Evolutionary conservation across 768 basidiomycete genomes (phyloP).

Genomic region (Boletus rubescentipes): DNA sequence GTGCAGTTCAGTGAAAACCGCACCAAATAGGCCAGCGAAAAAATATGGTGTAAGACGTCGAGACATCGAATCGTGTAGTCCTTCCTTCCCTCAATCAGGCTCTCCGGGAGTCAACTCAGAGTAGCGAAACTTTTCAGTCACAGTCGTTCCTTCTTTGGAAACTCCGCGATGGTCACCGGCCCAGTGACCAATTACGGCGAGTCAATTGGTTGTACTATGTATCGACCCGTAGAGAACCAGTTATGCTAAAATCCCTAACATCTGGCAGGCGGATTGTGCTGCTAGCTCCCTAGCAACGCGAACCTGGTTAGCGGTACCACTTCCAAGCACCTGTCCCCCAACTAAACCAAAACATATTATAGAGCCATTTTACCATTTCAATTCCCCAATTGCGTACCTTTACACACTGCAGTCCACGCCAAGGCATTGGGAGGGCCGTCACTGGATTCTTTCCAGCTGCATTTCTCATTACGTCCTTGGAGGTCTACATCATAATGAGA

Average conservation of each 20-base stretch:
- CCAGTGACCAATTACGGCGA: background rate
- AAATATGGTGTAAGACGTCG: conserved; percentile 50
- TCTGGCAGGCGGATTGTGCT: conserved; percentile 43
- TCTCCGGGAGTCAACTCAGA: background rate
- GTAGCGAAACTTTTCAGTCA: background rate
- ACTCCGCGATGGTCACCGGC: conserved; percentile 26
- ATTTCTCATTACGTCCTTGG: conserved; percentile 30
- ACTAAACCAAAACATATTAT: conserved; percentile 37
- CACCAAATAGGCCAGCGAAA: conserved; percentile 60
- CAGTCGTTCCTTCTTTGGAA: conserved; percentile 20
- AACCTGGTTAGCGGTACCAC: conserved; percentile 44
- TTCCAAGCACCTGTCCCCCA: conserved; percentile 45
- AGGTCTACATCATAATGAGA: conserved; percentile 31
- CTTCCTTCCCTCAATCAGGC: background rate
- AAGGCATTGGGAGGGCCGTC: conserved; percentile 43
- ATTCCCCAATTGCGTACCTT: conserved; percentile 39
- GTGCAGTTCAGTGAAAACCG: background rate
- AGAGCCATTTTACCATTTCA: background rate
- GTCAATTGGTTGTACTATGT: background rate
- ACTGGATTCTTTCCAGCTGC: conserved; percentile 40
- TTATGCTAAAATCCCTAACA: conserved; percentile 20
- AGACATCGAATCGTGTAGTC: conserved; percentile 18
- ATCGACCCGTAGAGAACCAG: conserved; percentile 4
- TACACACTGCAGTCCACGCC: conserved; percentile 56
- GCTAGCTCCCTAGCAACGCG: conserved; percentile 48